A percentile compares a stretch with the other conserved stretches of the same genome.
Evolutionary conservation across 129 eudicot species (phyloP).

Genomic region (Oenanthe sinensis): DNA sequence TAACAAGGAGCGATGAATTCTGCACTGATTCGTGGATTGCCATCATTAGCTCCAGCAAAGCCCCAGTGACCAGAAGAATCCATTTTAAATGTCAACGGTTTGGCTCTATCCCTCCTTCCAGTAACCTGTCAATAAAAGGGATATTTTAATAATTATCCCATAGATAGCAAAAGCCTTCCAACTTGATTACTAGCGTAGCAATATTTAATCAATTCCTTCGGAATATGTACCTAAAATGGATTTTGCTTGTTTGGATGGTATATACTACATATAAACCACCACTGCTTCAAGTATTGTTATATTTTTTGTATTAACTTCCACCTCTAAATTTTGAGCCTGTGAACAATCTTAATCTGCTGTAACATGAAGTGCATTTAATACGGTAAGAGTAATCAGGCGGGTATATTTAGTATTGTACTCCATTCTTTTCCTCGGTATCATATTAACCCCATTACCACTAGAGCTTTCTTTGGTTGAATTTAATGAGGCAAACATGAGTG

Average conservation of each 20-base stretch:
- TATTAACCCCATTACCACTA: no score
- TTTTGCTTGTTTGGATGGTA: background rate
- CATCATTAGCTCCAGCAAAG: conserved; percentile 81
- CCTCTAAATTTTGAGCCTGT: background rate
- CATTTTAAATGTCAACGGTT: conserved; percentile 89
- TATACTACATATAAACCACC: background rate
- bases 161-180: background rate
- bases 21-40: conserved; percentile 77
- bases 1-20: conserved; percentile 89
- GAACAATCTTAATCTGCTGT: background rate
- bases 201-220: background rate
- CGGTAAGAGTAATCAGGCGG: background rate
- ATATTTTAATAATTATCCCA: background rate
- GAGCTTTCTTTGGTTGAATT: no score
- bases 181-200: background rate
- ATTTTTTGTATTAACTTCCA: background rate
- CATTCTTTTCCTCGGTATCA: background rate
- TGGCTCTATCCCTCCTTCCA: conserved; percentile 97
- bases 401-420: background rate
- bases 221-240: background rate
- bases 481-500: background rate
- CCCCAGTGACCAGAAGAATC: conserved; percentile 82
- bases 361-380: background rate
- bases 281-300: background rate
- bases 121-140: conserved; percentile 49